phyloP scores from a whole-genome alignment of 306 rosid genomes.

The Senna siamea region DNA sequence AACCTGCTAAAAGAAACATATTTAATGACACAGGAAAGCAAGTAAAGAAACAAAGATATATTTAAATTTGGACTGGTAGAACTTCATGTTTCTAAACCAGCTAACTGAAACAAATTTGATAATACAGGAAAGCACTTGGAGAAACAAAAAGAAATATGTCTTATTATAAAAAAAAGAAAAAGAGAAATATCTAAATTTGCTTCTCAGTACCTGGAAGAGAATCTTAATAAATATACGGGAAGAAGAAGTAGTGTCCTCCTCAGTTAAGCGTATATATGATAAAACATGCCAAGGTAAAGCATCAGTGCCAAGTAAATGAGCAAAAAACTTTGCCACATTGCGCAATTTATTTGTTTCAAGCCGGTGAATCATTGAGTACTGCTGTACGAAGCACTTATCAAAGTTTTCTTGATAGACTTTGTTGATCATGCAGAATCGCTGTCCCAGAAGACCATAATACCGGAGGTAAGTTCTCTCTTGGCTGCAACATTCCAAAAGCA shows the following conservation, averaged over 20 bases:
- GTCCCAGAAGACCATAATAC: conserved; percentile 91
- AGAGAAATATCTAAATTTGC: conserved; percentile 15
- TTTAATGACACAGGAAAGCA: background rate
- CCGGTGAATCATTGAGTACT: conserved; percentile 86
- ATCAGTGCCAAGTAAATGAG: conserved; percentile 84
- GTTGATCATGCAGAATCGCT: conserved; percentile 88
- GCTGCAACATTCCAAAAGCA: conserved; percentile 93
- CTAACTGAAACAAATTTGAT: conserved; percentile 7
- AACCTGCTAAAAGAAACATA: background rate
- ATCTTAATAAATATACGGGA: conserved; percentile 32
- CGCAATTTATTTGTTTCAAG: conserved; percentile 85
- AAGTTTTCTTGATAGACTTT: conserved; percentile 88
- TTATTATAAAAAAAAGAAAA: background rate
- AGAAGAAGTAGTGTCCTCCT: conserved; percentile 44
- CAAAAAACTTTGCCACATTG: conserved; percentile 84
- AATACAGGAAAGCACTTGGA: conserved; percentile 7
- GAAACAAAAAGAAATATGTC: background rate
- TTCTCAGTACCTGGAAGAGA: conserved; percentile 55
- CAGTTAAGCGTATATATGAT: conserved; percentile 27
- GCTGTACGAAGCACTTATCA: conserved; percentile 92
- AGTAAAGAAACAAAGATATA: background rate
- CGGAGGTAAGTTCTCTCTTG: conserved; percentile 88
- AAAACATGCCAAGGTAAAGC: conserved; percentile 85
- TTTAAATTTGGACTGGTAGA: background rate
- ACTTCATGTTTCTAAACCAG: background rate